Evolutionary conservation across 345 rosid species (phyloP).

Genomic region (Aquilaria malaccensis): DNA sequence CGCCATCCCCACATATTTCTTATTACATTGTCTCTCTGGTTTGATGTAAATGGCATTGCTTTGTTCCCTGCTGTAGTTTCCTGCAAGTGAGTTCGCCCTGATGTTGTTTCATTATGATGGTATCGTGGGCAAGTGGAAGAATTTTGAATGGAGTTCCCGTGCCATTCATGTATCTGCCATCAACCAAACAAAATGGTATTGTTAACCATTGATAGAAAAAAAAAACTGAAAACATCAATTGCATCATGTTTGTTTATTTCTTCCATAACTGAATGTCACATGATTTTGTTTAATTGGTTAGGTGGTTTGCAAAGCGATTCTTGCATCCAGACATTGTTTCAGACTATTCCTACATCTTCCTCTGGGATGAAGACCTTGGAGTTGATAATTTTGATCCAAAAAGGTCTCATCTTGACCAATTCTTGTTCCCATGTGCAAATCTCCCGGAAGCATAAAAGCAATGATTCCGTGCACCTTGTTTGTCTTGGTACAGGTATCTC

Average conservation of each 20-base stretch:
- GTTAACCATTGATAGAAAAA: background rate
- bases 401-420: constrained; percentile 14
- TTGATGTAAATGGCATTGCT: background rate
- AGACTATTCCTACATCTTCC: constrained; percentile 19
- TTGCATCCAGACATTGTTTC: constrained; percentile 54
- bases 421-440: background rate
- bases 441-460: no score
- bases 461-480: no score
- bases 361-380: constrained; percentile 41
- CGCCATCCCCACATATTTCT: background rate
- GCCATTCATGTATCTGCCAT: constrained; percentile 64
- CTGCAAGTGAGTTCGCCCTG: background rate
- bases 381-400: constrained; percentile 48
- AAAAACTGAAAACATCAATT: no score
- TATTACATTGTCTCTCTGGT: background rate
- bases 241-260: no score
- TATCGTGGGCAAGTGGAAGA: constrained; percentile 57
- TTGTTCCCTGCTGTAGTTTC: background rate
- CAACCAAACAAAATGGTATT: constrained; percentile 82
- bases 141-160: constrained; percentile 52
- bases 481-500: constrained; percentile 36
- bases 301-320: constrained; percentile 76
- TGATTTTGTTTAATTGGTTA: constrained; percentile 9
- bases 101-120: constrained; percentile 20
- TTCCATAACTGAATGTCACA: background rate